Evolutionary conservation across 805 yeast species (phyloP).

Genomic region (Yamadazyma nakazawae): DNA sequence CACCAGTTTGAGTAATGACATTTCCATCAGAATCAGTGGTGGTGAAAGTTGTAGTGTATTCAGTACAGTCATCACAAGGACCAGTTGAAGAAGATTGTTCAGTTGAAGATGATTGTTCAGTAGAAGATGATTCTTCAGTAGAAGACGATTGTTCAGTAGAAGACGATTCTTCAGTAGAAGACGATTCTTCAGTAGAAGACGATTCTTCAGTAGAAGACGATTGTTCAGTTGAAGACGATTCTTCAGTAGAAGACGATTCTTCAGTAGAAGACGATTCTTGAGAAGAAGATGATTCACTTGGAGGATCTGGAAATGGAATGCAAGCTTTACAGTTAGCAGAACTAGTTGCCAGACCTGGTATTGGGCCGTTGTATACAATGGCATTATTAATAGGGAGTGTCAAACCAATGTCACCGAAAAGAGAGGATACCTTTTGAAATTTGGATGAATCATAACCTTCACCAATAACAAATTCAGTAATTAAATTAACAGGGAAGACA

Average conservation of each 20-base stretch:
- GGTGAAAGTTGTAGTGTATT: slow-evolving; percentile 18
- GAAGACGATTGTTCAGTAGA: slow-evolving; percentile 5
- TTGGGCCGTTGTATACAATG: slow-evolving; percentile 11
- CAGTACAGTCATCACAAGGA: slow-evolving; percentile 9
- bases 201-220: background rate
- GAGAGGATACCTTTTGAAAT: slow-evolving; percentile 11
- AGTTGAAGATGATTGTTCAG: slow-evolving; percentile 1
- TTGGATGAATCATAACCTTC: slow-evolving; percentile 14
- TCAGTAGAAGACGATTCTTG: background rate
- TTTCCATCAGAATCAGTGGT: slow-evolving; percentile 14
- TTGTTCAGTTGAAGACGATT: background rate
- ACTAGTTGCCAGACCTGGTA: slow-evolving; percentile 10
- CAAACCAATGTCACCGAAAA: slow-evolving; percentile 14
- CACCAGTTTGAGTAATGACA: slow-evolving; percentile 14
- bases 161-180: slow-evolving; percentile 5
- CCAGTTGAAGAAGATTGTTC: slow-evolving; percentile 1
- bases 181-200: slow-evolving; percentile 9
- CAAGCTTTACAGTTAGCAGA: slow-evolving; percentile 16
- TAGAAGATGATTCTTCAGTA: background rate
- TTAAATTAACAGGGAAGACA: background rate
- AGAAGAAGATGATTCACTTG: slow-evolving; percentile 8
- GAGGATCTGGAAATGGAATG: slow-evolving; percentile 13
- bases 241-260: background rate
- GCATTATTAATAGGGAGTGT: slow-evolving; percentile 11
- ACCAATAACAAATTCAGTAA: slow-evolving; percentile 19